A percentile compares a stretch with the other conserved stretches of the same genome.
phyloP scores from a whole-genome alignment of 495 filamentous ascomycete species.

The Evernia prunastri region DNA sequence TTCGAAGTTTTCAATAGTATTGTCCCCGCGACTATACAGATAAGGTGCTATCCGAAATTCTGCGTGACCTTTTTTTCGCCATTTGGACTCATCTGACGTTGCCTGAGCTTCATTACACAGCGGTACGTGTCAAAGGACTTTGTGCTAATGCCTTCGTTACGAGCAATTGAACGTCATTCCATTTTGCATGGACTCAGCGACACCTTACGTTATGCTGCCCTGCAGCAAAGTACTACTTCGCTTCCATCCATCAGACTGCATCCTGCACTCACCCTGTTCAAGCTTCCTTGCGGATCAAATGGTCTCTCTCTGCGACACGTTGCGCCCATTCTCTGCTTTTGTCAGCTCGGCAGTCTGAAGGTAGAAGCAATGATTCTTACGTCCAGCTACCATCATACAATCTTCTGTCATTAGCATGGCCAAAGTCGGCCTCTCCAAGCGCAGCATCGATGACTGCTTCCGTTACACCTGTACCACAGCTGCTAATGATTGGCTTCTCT shows the following conservation, averaged over 20 bases:
- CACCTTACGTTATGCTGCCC: too few relatives aligned
- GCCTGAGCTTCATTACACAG: too few relatives aligned
- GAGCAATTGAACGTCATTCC: too few relatives aligned
- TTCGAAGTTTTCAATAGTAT: too few relatives aligned
- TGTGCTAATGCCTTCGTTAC: too few relatives aligned
- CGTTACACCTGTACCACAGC: constrained; percentile 90
- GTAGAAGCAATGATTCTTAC: constrained; percentile 49
- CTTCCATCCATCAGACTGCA: background rate
- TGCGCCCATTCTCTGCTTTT: constrained; percentile 66
- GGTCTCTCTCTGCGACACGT: constrained; percentile 52
- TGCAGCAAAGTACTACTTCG: background rate
- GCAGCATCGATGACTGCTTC: constrained; percentile 90
- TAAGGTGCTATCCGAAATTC: too few relatives aligned
- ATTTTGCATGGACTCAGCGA: too few relatives aligned
- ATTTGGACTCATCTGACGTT: too few relatives aligned
- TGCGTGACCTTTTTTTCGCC: too few relatives aligned
- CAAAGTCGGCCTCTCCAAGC: constrained; percentile 68
- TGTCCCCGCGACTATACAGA: too few relatives aligned
- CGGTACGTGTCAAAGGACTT: too few relatives aligned
- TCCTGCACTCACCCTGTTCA: constrained; percentile 12
- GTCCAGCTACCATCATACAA: constrained; percentile 98
- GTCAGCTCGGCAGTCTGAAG: constrained; percentile 21
- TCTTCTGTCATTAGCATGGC: constrained; percentile 57
- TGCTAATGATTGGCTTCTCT: constrained; percentile 77
- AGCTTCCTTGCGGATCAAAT: constrained; percentile 51